These are phyloP conservation scores for Metschnikowia anglica DNA, from an alignment of 805 yeast species.

Conservation along the genomic window DNA sequence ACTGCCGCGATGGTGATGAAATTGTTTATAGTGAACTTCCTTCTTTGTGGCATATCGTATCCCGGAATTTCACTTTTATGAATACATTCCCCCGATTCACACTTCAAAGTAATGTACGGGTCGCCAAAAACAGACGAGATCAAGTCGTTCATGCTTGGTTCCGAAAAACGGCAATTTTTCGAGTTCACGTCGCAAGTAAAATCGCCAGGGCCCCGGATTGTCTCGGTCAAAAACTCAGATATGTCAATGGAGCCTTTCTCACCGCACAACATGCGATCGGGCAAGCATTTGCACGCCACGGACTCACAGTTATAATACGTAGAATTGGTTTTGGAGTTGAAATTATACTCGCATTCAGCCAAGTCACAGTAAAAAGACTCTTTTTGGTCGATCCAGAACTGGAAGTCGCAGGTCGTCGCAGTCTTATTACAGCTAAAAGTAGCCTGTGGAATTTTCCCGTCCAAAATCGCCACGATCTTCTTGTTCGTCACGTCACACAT, in stretches of 20 bases:
- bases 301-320: conserved; percentile 77
- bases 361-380: conserved; percentile 92
- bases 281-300: conserved; percentile 85
- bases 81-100: conserved; percentile 86
- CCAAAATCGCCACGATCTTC: conserved; percentile 76
- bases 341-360: conserved; percentile 65
- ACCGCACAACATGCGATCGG: conserved; percentile 93
- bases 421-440: conserved; percentile 84
- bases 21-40: conserved; percentile 45
- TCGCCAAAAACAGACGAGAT: conserved; percentile 95
- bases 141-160: conserved; percentile 93
- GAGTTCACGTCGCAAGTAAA: conserved; percentile 71
- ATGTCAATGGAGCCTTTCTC: conserved; percentile 92
- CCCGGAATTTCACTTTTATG: conserved; percentile 95
- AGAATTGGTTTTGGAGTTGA: conserved; percentile 58
- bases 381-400: conserved; percentile 89
- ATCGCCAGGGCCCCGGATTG: conserved; percentile 91
- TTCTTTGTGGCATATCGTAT: conserved; percentile 63
- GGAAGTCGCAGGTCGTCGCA: conserved; percentile 72
- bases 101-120: conserved; percentile 75
- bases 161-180: conserved; percentile 75
- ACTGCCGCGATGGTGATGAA: conserved; percentile 47
- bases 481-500: conserved; percentile 93
- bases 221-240: conserved; percentile 85
- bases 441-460: conserved; percentile 85